phyloP scores from a whole-genome alignment of 148 eudicot species.

The Gaultheria prostrata region DNA sequence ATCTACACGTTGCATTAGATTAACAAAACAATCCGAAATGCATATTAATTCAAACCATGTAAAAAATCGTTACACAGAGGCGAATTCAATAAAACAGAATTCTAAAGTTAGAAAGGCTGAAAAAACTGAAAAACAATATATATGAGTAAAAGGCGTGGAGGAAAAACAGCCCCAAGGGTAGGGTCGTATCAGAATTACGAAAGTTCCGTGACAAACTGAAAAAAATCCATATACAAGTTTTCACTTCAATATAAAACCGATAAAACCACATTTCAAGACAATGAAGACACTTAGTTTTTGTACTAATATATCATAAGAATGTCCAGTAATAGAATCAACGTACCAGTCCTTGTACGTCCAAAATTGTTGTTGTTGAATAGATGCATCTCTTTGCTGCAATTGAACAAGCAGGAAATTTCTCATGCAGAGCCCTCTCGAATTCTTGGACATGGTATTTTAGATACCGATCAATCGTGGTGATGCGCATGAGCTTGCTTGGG shows the following conservation, averaged over 20 bases:
- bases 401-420: conserved; percentile 86
- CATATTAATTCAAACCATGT: not conserved
- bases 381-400: conserved; percentile 73
- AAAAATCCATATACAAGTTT: not conserved
- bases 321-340: conserved; percentile 9
- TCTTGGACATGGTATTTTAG: conserved; percentile 77
- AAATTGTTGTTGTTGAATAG: conserved; percentile 67
- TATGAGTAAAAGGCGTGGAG: not conserved
- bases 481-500: conserved; percentile 65
- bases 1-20: not conserved
- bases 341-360: conserved; percentile 90
- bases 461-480: conserved; percentile 69
- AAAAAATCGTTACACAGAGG: not conserved
- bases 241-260: not conserved
- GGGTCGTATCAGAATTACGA: not conserved
- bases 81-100: not conserved
- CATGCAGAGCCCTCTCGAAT: conserved; percentile 65
- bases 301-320: not conserved
- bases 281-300: not conserved
- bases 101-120: not conserved
- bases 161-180: not conserved
- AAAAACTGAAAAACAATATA: not conserved
- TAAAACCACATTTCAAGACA: not conserved
- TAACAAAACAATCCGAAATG: not conserved
- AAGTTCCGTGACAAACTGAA: not conserved